Conservation (phyloP, 2,329 filamentous ascomycete species). For the Torrubiellomyces zombiae region DNA sequence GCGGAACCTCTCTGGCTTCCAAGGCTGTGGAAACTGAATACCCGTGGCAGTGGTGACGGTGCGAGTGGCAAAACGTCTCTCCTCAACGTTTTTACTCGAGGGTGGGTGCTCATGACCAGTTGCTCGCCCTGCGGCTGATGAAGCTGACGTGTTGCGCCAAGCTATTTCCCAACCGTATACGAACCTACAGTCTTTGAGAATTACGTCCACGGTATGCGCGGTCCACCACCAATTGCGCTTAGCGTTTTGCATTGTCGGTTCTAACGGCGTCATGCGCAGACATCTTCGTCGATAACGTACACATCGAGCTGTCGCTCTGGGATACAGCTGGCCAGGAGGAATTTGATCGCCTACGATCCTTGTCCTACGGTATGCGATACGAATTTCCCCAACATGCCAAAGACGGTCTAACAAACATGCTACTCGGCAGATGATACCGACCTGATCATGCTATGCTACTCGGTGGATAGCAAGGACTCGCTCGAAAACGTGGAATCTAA, state of each 20-base stretch:
- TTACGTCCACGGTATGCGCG: slow-evolving; percentile 86
- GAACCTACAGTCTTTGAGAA: slow-evolving; percentile 98
- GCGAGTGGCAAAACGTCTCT: slow-evolving; percentile 94
- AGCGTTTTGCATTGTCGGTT: too few species aligned
- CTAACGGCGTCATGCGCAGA: slow-evolving; percentile 38
- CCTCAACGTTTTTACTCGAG: slow-evolving; percentile 95
- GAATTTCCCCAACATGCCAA: not conserved
- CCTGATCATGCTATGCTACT: slow-evolving; percentile 97
- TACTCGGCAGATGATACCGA: slow-evolving; percentile 58
- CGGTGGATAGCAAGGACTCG: slow-evolving; percentile 87
- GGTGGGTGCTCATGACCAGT: slow-evolving; percentile 35
- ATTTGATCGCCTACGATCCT: slow-evolving; percentile 86
- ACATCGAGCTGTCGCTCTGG: slow-evolving; percentile 96
- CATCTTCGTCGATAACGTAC: slow-evolving; percentile 93
- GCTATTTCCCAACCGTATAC: slow-evolving; percentile 95
- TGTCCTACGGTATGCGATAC: slow-evolving; percentile 59
- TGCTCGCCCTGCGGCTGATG: not conserved
- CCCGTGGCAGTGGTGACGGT: slow-evolving; percentile 62
- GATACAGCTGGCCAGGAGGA: slow-evolving; percentile 98
- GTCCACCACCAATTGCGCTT: too few species aligned
- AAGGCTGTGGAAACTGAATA: too few species aligned
- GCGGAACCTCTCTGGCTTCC: too few species aligned
- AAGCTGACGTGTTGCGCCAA: slow-evolving; percentile 17
- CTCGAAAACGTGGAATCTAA: slow-evolving; percentile 98
- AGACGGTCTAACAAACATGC: slow-evolving; percentile 3